Base-by-base conservation (phyloP, 2,329 filamentous ascomycete genomes). In the Kalmusia sp. region DNA sequence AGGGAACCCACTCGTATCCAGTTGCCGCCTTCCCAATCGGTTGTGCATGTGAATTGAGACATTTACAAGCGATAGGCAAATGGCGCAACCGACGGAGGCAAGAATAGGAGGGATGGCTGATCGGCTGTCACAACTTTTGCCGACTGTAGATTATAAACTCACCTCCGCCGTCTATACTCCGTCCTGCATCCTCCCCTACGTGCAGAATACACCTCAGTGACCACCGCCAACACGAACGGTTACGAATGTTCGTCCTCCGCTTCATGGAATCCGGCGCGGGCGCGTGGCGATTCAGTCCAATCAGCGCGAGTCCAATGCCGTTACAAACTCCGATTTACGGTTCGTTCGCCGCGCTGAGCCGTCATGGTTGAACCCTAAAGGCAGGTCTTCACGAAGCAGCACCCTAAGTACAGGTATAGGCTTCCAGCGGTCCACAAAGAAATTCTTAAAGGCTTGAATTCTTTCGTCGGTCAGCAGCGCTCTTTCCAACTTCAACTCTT, bases 351-450 rank as follows among this genome's bases (percentile, higher is more conserved):
- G 49, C 43, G 25, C 31, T 34, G 37, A 55, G 48, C 52, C 52
- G 52, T 33, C 2, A 19, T 24, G 27, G n/a, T 38, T 27, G 49
- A 45, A 38, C 53, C 37, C 44, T 52, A 52, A 55, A 19, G 53
- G 53, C 53, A 55, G 49, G 30, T 48, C 31, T 52, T 49, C 53
- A 55, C 53, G 53, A 55, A 48, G 38, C 21, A 17, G 47, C 38
- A 46, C 53, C 41, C 49, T 52, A 55, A 55, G 53, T 37, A 55
- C 49, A 55, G 44, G 49, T 45, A 52, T 55, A 55, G 53, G 53
- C 53, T 55, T 55, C 19, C 34, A 25, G 27, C 53, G 53, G 53
- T 40, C 38, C 38, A 45, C 31, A 35, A 27, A 35, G 21, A 45
- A 52, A 44, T 37, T 44, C 43, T 52, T 45, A 55, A 34, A 39